These are phyloP conservation scores for Nepenthes gracilis DNA, from an alignment of 148 eudicot species.

Conservation along the genomic window DNA sequence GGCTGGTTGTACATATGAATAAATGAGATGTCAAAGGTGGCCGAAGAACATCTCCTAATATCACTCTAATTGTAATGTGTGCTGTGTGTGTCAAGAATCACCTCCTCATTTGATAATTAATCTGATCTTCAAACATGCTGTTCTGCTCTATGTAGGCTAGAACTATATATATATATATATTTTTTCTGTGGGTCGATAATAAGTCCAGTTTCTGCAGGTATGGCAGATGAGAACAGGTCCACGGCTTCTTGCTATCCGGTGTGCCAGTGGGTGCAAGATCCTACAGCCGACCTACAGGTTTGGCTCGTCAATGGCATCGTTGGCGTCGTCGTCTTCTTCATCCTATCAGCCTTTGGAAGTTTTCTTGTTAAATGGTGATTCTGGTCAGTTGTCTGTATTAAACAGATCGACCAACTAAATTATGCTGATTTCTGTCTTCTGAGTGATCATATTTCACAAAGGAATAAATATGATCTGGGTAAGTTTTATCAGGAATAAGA, in stretches of 20 bases:
- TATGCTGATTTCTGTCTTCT: not conserved
- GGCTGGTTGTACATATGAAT: too few species aligned
- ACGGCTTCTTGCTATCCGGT: conserved; percentile 55
- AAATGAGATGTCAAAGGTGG: too few species aligned
- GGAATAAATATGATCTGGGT: too few species aligned
- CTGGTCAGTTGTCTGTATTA: conserved; percentile 75
- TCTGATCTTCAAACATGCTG: not conserved
- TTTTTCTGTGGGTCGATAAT: not conserved
- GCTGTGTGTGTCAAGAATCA: too few species aligned
- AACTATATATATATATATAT: not conserved
- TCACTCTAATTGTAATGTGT: too few species aligned
- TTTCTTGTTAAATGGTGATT: conserved; percentile 81
- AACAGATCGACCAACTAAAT: conserved; percentile 39
- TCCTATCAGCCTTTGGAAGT: conserved; percentile 71
- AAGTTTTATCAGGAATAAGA: too few species aligned
- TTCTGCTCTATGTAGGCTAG: not conserved
- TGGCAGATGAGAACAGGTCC: conserved; percentile 99
- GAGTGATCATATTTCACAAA: too few species aligned
- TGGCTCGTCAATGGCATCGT: conserved; percentile 25
- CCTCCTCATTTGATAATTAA: too few species aligned
- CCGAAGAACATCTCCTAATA: too few species aligned
- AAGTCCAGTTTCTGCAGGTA: conserved; percentile 28
- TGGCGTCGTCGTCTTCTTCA: conserved; percentile 12
- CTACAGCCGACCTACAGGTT: conserved; percentile 93
- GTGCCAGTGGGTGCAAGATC: conserved; percentile 78